phyloP scores from a whole-genome alignment of 306 rosid species.

The Quercus ilex region DNA sequence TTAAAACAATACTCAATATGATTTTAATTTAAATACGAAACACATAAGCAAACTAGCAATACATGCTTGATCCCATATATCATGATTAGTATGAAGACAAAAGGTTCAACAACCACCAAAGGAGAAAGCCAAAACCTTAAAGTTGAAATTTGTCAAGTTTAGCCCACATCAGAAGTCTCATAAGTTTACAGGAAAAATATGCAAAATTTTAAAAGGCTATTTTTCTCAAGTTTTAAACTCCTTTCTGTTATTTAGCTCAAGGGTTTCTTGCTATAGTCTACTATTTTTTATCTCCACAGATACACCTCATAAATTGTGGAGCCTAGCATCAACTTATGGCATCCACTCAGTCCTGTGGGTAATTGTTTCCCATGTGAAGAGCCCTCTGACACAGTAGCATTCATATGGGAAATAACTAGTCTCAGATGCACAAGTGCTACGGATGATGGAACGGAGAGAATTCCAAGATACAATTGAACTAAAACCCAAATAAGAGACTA shows the following conservation, averaged over 20 bases:
- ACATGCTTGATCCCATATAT: not conserved
- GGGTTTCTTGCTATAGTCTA: not conserved
- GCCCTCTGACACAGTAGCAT: not conserved
- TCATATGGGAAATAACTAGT: not conserved
- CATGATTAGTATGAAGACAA: not conserved
- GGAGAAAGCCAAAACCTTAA: not conserved
- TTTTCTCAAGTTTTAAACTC: not conserved
- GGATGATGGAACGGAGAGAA: not conserved
- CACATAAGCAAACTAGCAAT: not conserved
- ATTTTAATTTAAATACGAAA: not conserved
- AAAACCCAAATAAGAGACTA: not conserved
- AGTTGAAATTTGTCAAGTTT: not conserved
- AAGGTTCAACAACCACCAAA: not conserved
- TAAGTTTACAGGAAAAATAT: not conserved
- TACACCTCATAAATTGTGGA: not conserved
- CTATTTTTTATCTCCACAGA: not conserved
- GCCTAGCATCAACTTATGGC: not conserved
- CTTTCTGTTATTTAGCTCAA: not conserved
- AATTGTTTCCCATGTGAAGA: not conserved
- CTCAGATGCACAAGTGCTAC: not conserved
- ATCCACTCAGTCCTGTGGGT: not conserved
- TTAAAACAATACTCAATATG: slow-evolving; percentile 16
- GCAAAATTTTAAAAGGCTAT: not conserved
- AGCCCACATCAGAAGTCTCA: not conserved
- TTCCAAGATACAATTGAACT: not conserved